Evolutionary conservation across 345 rosid genomes (phyloP).

Genomic region (Arabidopsis thaliana): TAIR10.1 NC_003070.9:19543001-19543500

Average conservation of each 20-base stretch:
- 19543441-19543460: conserved; percentile 13
- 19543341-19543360: neutral
- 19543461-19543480: neutral
- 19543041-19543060: conserved; percentile 22
- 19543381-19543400: conserved; percentile 9
- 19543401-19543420: conserved; percentile 29
- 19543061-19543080: conserved; percentile 1
- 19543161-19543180: conserved; percentile 16
- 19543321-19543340: conserved; percentile 35
- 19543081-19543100: conserved; percentile 18
- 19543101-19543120: neutral
- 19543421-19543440: conserved; percentile 19
- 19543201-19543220: neutral
- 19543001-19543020: conserved; percentile 20
- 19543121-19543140: neutral
- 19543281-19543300: neutral
- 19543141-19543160: conserved; percentile 13
- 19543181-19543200: conserved; percentile 31
- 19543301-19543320: conserved; percentile 35
- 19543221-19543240: neutral
- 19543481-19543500: conserved; percentile 1
- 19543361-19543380: conserved; percentile 8
- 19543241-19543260: neutral
- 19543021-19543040: conserved; percentile 19
- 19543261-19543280: neutral